phyloP scores from a whole-genome alignment of 2,329 filamentous ascomycete species.

The Alternaria novae-zelandiae region DNA sequence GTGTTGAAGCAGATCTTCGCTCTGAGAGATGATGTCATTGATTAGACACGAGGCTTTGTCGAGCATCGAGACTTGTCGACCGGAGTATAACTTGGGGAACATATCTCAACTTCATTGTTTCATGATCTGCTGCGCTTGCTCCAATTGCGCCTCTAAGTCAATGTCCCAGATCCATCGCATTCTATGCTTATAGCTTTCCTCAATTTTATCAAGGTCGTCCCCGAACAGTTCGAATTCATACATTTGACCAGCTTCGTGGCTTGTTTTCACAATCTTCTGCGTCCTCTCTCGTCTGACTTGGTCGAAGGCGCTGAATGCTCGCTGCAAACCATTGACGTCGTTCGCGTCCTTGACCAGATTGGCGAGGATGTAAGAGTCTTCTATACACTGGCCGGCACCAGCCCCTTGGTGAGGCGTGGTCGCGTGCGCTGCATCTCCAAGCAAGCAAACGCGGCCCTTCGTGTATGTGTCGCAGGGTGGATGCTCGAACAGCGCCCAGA shows the following conservation, averaged over 20 bases:
- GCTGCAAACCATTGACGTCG: conserved; percentile 39
- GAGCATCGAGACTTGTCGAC: not conserved
- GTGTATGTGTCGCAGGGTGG: conserved; percentile 55
- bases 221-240: conserved; percentile 50
- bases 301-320: conserved; percentile 40
- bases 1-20: conserved; percentile 78
- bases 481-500: conserved; percentile 65
- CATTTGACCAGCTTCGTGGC: conserved; percentile 42
- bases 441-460: conserved; percentile 54
- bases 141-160: conserved; percentile 45
- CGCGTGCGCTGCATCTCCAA: conserved; percentile 66
- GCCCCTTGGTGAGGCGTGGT: conserved; percentile 62
- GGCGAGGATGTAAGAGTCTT: conserved; percentile 55
- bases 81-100: not conserved
- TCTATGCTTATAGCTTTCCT: conserved; percentile 36
- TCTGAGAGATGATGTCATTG: conserved; percentile 72
- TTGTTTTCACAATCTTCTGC: conserved; percentile 38
- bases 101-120: not conserved
- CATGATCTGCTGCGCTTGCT: conserved; percentile 39
- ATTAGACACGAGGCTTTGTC: conserved; percentile 45
- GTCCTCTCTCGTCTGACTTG: conserved; percentile 35
- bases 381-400: conserved; percentile 63
- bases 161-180: conserved; percentile 53
- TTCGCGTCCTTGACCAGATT: conserved; percentile 38
- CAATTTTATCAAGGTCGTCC: conserved; percentile 49